Percentiles rank a stretch among this genome's conserved stretches.
These are phyloP conservation scores for Alternaria sp. DNA, from an alignment of 2,329 filamentous ascomycete species.

Conservation along the genomic window DNA sequence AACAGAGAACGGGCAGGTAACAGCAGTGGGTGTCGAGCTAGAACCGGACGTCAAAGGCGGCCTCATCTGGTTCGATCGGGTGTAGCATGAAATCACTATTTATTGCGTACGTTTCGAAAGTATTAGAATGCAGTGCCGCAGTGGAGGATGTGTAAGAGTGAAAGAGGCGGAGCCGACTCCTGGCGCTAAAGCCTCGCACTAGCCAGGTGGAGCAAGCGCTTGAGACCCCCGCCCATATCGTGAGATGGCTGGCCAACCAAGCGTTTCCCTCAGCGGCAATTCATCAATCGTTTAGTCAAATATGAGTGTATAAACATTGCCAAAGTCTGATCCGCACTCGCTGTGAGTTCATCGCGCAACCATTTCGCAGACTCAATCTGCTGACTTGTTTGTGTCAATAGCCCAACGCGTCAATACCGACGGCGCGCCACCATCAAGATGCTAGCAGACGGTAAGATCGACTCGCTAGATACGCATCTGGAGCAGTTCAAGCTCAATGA, in stretches of 20 bases:
- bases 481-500: constrained; percentile 40
- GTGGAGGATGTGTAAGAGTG: neutral
- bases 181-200: neutral
- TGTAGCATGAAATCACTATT: neutral
- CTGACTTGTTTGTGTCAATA: neutral
- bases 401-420: neutral
- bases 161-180: constrained; percentile 1
- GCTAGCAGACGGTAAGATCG: constrained; percentile 35
- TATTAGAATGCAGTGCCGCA: neutral
- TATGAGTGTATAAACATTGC: neutral
- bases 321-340: neutral
- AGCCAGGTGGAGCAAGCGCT: neutral
- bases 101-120: neutral
- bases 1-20: neutral
- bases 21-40: neutral
- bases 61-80: neutral
- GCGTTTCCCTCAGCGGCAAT: constrained; percentile 1
- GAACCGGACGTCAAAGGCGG: neutral
- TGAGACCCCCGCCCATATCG: constrained; percentile 1
- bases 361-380: neutral
- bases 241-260: neutral
- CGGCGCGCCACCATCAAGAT: constrained; percentile 21
- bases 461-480: constrained; percentile 38
- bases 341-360: neutral
- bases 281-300: neutral